Base-by-base conservation (phyloP, 2,329 filamentous ascomycete species). In the Penicillium aurantiogriseum region DNA sequence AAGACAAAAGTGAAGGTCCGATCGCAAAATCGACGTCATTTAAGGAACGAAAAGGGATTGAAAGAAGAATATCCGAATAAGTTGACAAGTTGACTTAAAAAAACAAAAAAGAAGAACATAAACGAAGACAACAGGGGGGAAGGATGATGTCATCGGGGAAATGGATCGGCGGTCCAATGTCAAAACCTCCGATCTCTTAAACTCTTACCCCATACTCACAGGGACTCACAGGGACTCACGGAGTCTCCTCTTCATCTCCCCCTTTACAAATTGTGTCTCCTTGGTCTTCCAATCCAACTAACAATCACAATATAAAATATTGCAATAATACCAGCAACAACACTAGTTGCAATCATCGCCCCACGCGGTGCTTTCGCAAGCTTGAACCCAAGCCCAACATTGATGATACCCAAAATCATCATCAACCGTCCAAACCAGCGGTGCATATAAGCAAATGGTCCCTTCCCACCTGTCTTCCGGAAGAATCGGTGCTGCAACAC, bases 311-410 rank as follows among this genome's bases (percentile, higher is more conserved):
- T 58, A 64, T 81, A 82, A 3, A 73, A 51, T 8, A 79, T 45
- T 46, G 74, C 81, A 50, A 84, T 73, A 13, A 81, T 51, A 2
- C 73, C 82, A 35, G 81, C 80, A 49, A 82, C 69, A 8, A 83
- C 77, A 3, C 74, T 72, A 61, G 84, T 84, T 0, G 75, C 80
- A 59, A 83, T 80, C 7, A 77, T 69, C 0, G 71, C 72, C 15
- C 67, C 67, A 1, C 54, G 60, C 4, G 67, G 67, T 17, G 67
- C 68, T 23, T 77, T 72, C 3, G 80, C 78, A 19, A 83, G 70
- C 56, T 73, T 69, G 38, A 85, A 76, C 0, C 83, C 83, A 1
- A 85, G 68, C 0, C 82, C 83, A n/a, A 81, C 83, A 64, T 85
- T 85, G 67, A 85, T 74, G 55, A 84, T 80, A 3, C 80, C 83